These are phyloP conservation scores for Apiospora malaysiana DNA, from an alignment of 2,329 filamentous ascomycete genomes.

Conservation along the genomic window DNA sequence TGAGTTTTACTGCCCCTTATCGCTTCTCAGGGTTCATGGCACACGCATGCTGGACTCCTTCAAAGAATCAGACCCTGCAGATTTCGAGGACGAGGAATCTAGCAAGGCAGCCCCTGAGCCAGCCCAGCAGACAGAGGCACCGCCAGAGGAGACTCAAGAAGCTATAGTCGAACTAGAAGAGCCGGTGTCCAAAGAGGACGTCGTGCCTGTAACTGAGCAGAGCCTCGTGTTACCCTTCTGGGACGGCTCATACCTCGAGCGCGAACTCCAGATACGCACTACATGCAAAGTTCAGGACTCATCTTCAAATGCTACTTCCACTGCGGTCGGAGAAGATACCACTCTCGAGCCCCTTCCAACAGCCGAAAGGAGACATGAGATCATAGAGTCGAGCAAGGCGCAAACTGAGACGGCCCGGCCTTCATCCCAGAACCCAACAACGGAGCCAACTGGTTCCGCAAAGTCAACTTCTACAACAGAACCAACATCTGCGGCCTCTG, in stretches of 20 bases:
- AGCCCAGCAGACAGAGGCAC: slow-evolving; percentile 36
- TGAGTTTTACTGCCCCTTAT: slow-evolving; percentile 95
- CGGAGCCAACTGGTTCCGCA: slow-evolving; percentile 15
- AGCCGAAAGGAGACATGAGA: background rate
- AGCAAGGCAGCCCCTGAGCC: slow-evolving; percentile 38
- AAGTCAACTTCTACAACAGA: slow-evolving; percentile 21
- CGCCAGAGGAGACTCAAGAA: slow-evolving; percentile 27
- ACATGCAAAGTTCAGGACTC: background rate
- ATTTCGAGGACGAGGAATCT: slow-evolving; percentile 48
- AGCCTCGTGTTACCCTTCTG: slow-evolving; percentile 29
- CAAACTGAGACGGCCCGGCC: background rate
- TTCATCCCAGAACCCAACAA: background rate
- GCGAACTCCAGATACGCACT: slow-evolving; percentile 28
- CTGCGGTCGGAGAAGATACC: background rate
- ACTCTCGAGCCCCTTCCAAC: background rate
- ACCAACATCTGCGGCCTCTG: slow-evolving; percentile 19
- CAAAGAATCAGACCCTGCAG: slow-evolving; percentile 74
- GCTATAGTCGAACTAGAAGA: slow-evolving; percentile 28
- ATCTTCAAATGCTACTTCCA: background rate
- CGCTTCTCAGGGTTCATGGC: slow-evolving; percentile 88
- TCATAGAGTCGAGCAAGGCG: background rate
- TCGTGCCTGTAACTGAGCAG: slow-evolving; percentile 23
- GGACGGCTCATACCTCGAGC: slow-evolving; percentile 36
- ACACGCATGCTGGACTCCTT: slow-evolving; percentile 96
- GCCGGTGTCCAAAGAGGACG: slow-evolving; percentile 14